Evolutionary conservation across 2,329 filamentous ascomycete species (phyloP).

Genomic region (Blumeria hordei): DNA sequence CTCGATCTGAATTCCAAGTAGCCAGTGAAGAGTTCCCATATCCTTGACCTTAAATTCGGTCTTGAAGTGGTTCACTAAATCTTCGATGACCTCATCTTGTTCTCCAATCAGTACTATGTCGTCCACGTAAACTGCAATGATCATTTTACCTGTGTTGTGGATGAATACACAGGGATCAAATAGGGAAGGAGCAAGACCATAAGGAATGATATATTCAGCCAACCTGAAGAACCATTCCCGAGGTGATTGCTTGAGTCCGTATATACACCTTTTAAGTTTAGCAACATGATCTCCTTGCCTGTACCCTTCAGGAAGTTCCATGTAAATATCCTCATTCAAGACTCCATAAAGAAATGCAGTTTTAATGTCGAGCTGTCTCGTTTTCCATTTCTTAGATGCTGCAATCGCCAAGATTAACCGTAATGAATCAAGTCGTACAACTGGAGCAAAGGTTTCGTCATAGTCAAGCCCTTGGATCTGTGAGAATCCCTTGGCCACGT

Average conservation of each 20-base stretch:
- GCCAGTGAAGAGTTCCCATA: not conserved
- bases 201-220: not conserved
- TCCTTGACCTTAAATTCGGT: not conserved
- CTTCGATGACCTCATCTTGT: not conserved
- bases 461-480: not conserved
- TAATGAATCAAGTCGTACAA: not conserved
- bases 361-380: not conserved
- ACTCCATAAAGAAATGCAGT: not conserved
- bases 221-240: not conserved
- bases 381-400: not conserved
- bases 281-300: not conserved
- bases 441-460: not conserved
- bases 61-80: not conserved
- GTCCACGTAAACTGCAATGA: not conserved
- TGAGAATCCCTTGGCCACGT: not conserved
- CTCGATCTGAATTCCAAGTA: not conserved
- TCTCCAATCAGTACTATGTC: not conserved
- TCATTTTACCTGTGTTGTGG: not conserved
- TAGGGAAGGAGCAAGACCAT: not conserved
- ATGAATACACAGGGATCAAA: not conserved
- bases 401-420: not conserved
- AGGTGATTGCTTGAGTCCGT: not conserved
- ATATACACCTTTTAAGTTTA: not conserved
- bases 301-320: not conserved
- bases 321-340: not conserved